Base-by-base conservation (phyloP, 257 asterid genomes). In the Salvia splendens region DNA sequence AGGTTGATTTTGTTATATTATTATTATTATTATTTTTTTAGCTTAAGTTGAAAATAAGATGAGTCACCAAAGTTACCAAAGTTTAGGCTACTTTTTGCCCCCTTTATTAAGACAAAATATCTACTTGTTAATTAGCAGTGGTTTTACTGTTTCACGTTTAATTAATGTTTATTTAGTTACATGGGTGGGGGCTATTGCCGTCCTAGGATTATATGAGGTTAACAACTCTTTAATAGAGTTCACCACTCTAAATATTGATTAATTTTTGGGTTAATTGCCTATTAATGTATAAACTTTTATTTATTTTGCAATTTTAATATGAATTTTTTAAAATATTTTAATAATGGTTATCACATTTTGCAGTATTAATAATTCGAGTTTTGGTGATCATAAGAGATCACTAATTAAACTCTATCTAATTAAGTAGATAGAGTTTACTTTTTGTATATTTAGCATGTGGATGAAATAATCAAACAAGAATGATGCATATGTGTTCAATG, bases 31-130 rank as follows among this genome's bases (percentile, higher is more conserved):
- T 56, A 45, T 62, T 12, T 55, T 38, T 20, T 15, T 57, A 6
- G 45, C 9, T 41, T 50, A 40, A n/a, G 62, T 68, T 68, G 62
- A 61, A 53, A 64, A n/a, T 71, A 59, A 49, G 56, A 49, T 41
- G 66, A 40, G 63, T 75, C 49, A 55, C 57, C 60, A 62, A 61
- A 20, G 53, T 20, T n/a, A 70, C 14, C 52, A 60, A 64, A 64
- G 76, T 52, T 70, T 58, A 58, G 67, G 40, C 68, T 6, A 53
- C 77, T 66, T 76, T 76, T 53, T 66, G 81, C 59, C 71, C 68
- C 70, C 77, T 69, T 75, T 75, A 32, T 64, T 16, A 15, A 56
- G 72, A 69, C 75, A 69, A 32, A 32, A 28, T 28, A 65, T 63
- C 48, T 7, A 36, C 50, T 63, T 30, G 52, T 52, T 73, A 59